Base-by-base conservation (phyloP, 345 rosid genomes). In the Eucalyptus victrix region DNA sequence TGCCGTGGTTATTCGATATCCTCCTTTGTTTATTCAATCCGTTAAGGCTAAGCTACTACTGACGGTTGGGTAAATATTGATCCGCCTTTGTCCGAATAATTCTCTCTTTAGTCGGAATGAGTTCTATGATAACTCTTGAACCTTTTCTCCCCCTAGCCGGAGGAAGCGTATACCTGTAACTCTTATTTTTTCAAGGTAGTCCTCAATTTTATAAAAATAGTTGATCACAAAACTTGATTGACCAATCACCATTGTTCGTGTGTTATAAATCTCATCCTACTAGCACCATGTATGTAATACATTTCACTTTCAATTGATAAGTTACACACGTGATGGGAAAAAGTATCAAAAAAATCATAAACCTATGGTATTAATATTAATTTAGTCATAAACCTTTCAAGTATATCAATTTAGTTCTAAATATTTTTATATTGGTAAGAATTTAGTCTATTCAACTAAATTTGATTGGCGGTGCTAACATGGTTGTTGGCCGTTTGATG, bases 401-500 rank as follows among this genome's bases (percentile, higher is more conserved):
- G 0, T 18, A 7, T 18, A 51, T 0, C 21, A 51, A 6, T 51
- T 51, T 18, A 18, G 2, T 51, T 2, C 0, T 7, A 3, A 51
- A 51, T 1, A 0, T 51, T 51, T 51, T 51, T 7, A 7, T 18
- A 51, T 51, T 7, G 2, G 9, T 51, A 51, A 4, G 18, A 51
- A 51, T 51, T 51, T 51, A 18, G 56, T 7, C 23, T 1, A 51
- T 51, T 7, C 0, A 18, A 0, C 23, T 1, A 51, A 51, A 18
- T 51, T 51, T 51, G 54, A 2, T 4, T 0, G 1, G 4, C 0
- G 21, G 2, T 50, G 53, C 53, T 50, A 17, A 16, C 53, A 50
- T 50, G 53, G 21, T 50, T 0, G 8, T 17, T 0, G 21, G 1
- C 1, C 1, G 8, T 8, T 50, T 16, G 53, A 17, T 0, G 8